Percentiles rank a stretch among this genome's conserved stretches.
These are phyloP conservation scores for Jaapia argillacea DNA, from an alignment of 768 basidiomycete genomes.

Conservation along the genomic window DNA sequence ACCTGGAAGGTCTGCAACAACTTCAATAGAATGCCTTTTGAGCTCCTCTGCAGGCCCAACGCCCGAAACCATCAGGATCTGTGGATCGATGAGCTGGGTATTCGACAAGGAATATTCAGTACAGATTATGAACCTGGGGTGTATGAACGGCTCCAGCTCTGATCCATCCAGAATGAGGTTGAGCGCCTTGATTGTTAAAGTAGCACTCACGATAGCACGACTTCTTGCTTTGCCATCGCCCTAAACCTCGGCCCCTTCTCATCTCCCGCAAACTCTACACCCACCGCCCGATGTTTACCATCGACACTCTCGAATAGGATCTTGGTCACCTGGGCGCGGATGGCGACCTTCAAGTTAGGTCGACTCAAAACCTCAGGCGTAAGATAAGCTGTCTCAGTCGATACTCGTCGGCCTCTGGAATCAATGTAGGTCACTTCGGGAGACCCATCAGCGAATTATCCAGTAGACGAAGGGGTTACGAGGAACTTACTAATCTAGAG, in stretches of 20 bases:
- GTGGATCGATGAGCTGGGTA: constrained; percentile 1
- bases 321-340: constrained; percentile 44
- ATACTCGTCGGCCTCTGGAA: constrained; percentile 39
- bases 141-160: constrained; percentile 50
- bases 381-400: constrained; percentile 58
- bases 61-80: constrained; percentile 68
- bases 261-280: constrained; percentile 46
- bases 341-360: constrained; percentile 54
- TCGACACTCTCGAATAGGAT: constrained; percentile 40
- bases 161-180: background rate
- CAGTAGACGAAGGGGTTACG: background rate
- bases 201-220: constrained; percentile 46
- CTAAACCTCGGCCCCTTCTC: constrained; percentile 28
- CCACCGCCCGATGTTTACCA: constrained; percentile 37
- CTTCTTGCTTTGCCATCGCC: constrained; percentile 43
- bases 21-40: constrained; percentile 36
- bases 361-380: constrained; percentile 52
- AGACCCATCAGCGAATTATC: constrained; percentile 7
- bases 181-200: background rate
- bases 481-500: constrained; percentile 19
- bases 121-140: constrained; percentile 32
- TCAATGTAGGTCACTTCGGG: constrained; percentile 58
- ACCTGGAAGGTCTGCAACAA: constrained; percentile 54
- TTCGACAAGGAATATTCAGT: background rate
- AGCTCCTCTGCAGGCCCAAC: constrained; percentile 61